A percentile compares a stretch with the other conserved stretches of the same genome.
Evolutionary conservation across 2,329 filamentous ascomycete genomes (phyloP).

Genomic region (Ophiosphaerella korrae): DNA sequence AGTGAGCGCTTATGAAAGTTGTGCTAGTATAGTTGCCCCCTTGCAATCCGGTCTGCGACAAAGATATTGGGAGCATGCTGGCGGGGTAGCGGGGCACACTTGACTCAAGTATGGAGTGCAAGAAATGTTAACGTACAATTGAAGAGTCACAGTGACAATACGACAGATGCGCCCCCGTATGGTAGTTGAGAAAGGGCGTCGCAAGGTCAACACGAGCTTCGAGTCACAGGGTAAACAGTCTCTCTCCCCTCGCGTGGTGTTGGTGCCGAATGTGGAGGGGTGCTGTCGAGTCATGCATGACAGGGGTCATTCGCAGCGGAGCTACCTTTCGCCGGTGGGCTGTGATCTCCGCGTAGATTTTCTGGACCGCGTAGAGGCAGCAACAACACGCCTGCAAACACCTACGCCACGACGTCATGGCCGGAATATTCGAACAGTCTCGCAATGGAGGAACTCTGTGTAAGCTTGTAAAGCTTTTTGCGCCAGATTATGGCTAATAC

Average conservation of each 20-base stretch:
- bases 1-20: background rate
- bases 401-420: conserved; percentile 64
- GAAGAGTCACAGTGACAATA: conserved; percentile 22
- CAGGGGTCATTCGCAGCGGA: conserved; percentile 28
- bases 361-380: conserved; percentile 35
- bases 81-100: conserved; percentile 42
- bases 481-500: conserved; percentile 25
- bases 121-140: conserved; percentile 25
- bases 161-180: conserved; percentile 5
- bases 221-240: conserved; percentile 20
- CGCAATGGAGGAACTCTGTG: conserved; percentile 90
- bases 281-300: conserved; percentile 29
- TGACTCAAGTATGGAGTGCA: conserved; percentile 3
- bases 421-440: conserved; percentile 93
- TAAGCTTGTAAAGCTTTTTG: conserved; percentile 48
- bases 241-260: conserved; percentile 33
- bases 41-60: background rate
- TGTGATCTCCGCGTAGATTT: conserved; percentile 33
- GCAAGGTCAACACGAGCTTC: conserved; percentile 11
- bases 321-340: conserved; percentile 27
- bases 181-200: conserved; percentile 3
- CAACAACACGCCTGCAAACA: conserved; percentile 35
- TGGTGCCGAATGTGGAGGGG: conserved; percentile 32
- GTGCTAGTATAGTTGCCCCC: background rate
- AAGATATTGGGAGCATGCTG: conserved; percentile 15